Base-by-base conservation (phyloP, 441 rosid species). In the Populus hybrid region DNA sequence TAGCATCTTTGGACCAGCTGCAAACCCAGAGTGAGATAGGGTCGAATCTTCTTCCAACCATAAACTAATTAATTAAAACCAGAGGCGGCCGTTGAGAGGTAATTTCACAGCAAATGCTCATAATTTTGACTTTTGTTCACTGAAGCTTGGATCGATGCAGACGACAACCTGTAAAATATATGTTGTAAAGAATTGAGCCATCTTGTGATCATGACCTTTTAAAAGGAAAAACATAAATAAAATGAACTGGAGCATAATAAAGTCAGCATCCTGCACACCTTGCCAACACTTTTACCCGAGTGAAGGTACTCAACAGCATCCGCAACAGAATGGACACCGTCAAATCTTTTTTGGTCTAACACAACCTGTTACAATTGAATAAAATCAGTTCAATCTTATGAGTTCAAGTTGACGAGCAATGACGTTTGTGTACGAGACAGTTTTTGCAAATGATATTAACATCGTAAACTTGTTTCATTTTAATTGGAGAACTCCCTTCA, bases 291-390 rank as follows among this genome's bases (percentile, higher is more conserved):
- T 93, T 85, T 93, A 79, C 98, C 99, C 4, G 98, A 93, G 80
- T 94, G 98, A 38, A 96, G 95, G 88, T 96, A 79, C 88, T 96
- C 99, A 46, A 94, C 98, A 59, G 99, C 98, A 86, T 96, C 98
- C 69, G 92, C 86, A 42, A 90, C 98, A 40, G 94, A 74, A 70
- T 84, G 78, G 57, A 96, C 76, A 76, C 99, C 99, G n/a, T 81
- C 36, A 82, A 94, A 96, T 83, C 82, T 84, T 78, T 85, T 92
- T 20, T 94, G 96, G 82, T 96, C 98, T 65, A 94, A 77, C 53
- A 86, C 84, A 79, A 94, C 88, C 99, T 95, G 74, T 72, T 53
- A 57, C 40, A 66, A 57, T 73, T 67, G 26, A 66, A 65, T 6
- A 26, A 42, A 30, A 73, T 40, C 68, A 46, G 53, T 32, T 67